Conservation (phyloP, 2,329 filamentous ascomycete species). For the Pleoardoris graminearum region DNA sequence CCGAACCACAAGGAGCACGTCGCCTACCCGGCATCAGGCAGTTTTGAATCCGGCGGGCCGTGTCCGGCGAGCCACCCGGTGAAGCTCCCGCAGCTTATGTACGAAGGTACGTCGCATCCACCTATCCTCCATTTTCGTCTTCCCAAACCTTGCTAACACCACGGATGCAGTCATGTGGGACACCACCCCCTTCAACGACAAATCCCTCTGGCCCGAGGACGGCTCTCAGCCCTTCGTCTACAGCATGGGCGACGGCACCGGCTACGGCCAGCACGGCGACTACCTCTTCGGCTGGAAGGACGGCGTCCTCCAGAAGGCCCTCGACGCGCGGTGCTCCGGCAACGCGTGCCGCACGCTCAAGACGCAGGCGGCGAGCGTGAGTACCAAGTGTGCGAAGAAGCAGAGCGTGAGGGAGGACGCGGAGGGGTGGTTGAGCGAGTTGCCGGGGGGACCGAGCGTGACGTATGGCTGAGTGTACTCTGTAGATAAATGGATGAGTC, state of each 20-base stretch:
- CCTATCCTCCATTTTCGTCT: conserved; percentile 22
- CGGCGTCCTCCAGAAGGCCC: conserved; percentile 33
- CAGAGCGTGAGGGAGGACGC: conserved; percentile 17
- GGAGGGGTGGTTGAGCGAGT: conserved; percentile 13
- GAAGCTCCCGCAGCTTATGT: conserved; percentile 49
- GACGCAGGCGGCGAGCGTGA: conserved; percentile 15
- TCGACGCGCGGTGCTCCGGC: conserved; percentile 23
- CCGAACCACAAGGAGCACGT: conserved; percentile 66
- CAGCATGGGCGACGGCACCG: conserved; percentile 28
- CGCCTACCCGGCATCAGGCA: conserved; percentile 48
- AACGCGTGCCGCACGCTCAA: conserved; percentile 37
- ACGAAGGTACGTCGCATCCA: conserved; percentile 53
- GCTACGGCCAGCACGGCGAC: conserved; percentile 21
- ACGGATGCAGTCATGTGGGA: conserved; percentile 55
- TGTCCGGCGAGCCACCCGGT: conserved; percentile 51
- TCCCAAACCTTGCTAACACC: conserved; percentile 18
- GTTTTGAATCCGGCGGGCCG: conserved; percentile 47
- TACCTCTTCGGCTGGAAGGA: conserved; percentile 35
- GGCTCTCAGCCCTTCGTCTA: conserved; percentile 36
- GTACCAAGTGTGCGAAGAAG: conserved; percentile 13
- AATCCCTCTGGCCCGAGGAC: conserved; percentile 22
- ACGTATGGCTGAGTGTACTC: too few species aligned
- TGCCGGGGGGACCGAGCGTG: neutral
- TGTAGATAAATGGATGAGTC: too few species aligned
- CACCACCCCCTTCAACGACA: conserved; percentile 34